phyloP scores from a whole-genome alignment of 2,329 filamentous ascomycete species.

The Clarireedia sp. region DNA sequence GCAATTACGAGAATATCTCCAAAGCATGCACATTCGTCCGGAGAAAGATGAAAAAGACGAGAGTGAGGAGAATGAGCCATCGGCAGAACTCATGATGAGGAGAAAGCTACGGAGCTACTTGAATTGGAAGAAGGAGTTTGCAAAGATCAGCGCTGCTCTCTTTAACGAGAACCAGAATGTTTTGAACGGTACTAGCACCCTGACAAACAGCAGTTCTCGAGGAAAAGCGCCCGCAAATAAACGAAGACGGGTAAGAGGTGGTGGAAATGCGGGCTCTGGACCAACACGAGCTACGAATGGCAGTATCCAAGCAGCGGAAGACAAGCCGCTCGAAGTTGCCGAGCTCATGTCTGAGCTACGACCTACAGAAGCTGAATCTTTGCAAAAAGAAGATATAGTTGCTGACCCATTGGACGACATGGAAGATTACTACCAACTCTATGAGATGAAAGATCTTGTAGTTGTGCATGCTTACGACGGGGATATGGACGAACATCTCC shows the following conservation, averaged over 20 bases:
- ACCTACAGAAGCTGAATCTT: slow-evolving; percentile 68
- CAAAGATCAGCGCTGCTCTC: slow-evolving; percentile 70
- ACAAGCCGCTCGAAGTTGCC: slow-evolving; percentile 74
- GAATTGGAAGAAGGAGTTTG: slow-evolving; percentile 83
- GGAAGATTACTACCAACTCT: slow-evolving; percentile 87
- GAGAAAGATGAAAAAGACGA: slow-evolving; percentile 32
- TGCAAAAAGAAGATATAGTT: slow-evolving; percentile 67
- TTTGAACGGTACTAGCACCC: slow-evolving; percentile 58
- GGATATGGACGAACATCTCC: slow-evolving; percentile 90
- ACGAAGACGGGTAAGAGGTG: slow-evolving; percentile 74
- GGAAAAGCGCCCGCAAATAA: slow-evolving; percentile 71
- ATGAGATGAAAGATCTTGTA: slow-evolving; percentile 82
- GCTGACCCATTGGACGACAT: slow-evolving; percentile 79
- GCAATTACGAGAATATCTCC: slow-evolving; percentile 83
- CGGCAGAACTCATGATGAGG: slow-evolving; percentile 83
- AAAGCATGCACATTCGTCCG: slow-evolving; percentile 75
- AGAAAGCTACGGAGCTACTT: slow-evolving; percentile 80
- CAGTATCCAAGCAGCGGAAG: slow-evolving; percentile 69
- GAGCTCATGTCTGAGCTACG: slow-evolving; percentile 75
- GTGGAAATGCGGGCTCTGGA: slow-evolving; percentile 51
- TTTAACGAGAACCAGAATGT: slow-evolving; percentile 75
- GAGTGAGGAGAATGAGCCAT: slow-evolving; percentile 51
- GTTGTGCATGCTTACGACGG: slow-evolving; percentile 91
- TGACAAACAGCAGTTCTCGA: slow-evolving; percentile 41
- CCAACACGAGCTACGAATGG: slow-evolving; percentile 62